Conservation (phyloP, 1,284 basidiomycete genomes). For the Fistulinella cinereoalba region DNA sequence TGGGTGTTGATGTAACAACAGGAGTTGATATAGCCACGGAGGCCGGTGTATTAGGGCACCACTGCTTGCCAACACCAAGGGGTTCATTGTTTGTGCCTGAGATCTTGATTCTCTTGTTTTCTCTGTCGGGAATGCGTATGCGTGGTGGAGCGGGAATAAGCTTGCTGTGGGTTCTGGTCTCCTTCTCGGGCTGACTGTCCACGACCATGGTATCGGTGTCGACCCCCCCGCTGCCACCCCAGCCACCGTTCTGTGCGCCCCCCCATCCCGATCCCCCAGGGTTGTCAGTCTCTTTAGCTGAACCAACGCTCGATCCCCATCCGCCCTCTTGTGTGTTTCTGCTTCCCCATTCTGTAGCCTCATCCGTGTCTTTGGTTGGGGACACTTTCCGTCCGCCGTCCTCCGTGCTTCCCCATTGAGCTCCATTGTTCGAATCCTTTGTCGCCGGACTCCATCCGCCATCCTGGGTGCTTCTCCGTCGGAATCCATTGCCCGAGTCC, state of each 20-base stretch:
- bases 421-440: not conserved
- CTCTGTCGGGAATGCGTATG: conserved; percentile 26
- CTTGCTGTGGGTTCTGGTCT: conserved; percentile 12
- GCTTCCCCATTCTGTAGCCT: too few species aligned
- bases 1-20: conserved; percentile 12
- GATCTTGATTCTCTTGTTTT: conserved; percentile 15
- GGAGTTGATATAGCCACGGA: conserved; percentile 15
- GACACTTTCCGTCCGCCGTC: not conserved
- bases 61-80: conserved; percentile 14
- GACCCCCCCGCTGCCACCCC: conserved; percentile 8
- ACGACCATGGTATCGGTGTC: conserved; percentile 7
- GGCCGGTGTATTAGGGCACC: conserved; percentile 15
- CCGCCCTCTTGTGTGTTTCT: too few species aligned
- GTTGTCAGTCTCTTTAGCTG: conserved; percentile 3
- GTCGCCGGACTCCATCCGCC: not conserved
- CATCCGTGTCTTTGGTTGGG: too few species aligned
- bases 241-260: not conserved
- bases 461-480: not conserved
- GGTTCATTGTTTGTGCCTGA: conserved; percentile 27
- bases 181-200: conserved; percentile 7
- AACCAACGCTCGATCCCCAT: not conserved
- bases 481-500: too few species aligned
- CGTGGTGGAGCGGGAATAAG: conserved; percentile 23
- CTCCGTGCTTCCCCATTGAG: conserved; percentile 6
- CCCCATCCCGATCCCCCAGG: conserved; percentile 3